A percentile compares a stretch with the other conserved stretches of the same genome.
Evolutionary conservation across 1,284 basidiomycete species (phyloP).

Genomic region (Apiotrichum siamense): DNA sequence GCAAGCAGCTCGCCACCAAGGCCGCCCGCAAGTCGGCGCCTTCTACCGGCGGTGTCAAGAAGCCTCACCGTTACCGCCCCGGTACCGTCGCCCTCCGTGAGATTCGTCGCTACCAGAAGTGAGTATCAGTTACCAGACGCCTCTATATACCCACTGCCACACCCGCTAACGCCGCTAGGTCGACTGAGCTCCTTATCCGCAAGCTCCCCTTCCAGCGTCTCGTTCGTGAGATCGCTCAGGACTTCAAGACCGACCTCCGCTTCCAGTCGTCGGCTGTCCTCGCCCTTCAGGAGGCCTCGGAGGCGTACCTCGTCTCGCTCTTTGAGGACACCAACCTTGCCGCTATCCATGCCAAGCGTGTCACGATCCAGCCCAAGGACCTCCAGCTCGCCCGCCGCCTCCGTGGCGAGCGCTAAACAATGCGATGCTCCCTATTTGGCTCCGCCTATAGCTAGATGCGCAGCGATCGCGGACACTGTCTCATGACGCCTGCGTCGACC

Average conservation of each 20-base stretch:
- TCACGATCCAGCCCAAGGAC: conserved; percentile 72
- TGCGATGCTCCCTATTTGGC: neutral
- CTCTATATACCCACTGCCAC: neutral
- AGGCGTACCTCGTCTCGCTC: conserved; percentile 86
- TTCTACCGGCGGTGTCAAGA: conserved; percentile 56
- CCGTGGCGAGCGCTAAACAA: conserved; percentile 62
- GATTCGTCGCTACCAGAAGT: conserved; percentile 55
- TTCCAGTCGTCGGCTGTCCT: conserved; percentile 90
- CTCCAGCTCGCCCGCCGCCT: conserved; percentile 70
- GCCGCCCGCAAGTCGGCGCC: conserved; percentile 52
- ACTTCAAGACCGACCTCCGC: conserved; percentile 77
- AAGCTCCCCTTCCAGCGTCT: conserved; percentile 90
- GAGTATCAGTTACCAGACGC: conserved; percentile 20
- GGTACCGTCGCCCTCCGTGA: conserved; percentile 55
- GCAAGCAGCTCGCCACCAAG: conserved; percentile 53
- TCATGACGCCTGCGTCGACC: no score
- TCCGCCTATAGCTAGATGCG: neutral
- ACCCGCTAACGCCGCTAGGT: conserved; percentile 48
- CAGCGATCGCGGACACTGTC: no score
- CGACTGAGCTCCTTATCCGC: conserved; percentile 84
- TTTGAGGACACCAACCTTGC: conserved; percentile 73
- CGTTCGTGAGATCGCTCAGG: conserved; percentile 64
- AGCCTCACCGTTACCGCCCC: conserved; percentile 57
- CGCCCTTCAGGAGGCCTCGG: conserved; percentile 82
- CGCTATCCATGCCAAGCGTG: conserved; percentile 86